A percentile compares a stretch with the other conserved stretches of the same genome.
phyloP scores from a whole-genome alignment of 768 basidiomycete species.

The Mycena albidolilacea region DNA sequence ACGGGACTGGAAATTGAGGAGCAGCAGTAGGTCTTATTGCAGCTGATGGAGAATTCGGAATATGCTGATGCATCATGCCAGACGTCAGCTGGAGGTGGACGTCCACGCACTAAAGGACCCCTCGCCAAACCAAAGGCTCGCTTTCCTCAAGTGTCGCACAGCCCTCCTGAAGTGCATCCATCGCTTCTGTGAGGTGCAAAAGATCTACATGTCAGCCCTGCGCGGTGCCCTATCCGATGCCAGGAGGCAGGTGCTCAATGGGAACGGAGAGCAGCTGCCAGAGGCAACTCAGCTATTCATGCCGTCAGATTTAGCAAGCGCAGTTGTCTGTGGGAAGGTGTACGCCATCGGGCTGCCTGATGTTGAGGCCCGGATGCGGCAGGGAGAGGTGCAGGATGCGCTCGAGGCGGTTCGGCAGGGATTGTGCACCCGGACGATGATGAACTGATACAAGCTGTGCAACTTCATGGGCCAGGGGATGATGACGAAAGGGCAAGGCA shows the following conservation, averaged over 20 bases:
- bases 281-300: not conserved
- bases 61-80: not conserved
- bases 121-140: not conserved
- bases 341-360: not conserved
- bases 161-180: not conserved
- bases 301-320: not conserved
- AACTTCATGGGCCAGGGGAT: conserved; percentile 7
- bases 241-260: not conserved
- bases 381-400: not conserved
- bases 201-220: not conserved
- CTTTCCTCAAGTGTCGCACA: conserved; percentile 2
- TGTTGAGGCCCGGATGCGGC: not conserved
- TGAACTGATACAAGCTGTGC: not conserved
- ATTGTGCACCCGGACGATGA: conserved; percentile 3
- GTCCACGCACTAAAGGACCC: not conserved
- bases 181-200: not conserved
- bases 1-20: conserved; percentile 4
- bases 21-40: not conserved
- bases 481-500: conserved; percentile 7
- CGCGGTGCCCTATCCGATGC: not conserved
- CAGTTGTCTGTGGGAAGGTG: not conserved
- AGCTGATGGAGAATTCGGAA: too few species aligned
- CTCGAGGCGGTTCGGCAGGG: not conserved
- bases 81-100: not conserved
- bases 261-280: not conserved